A percentile compares a stretch with the other conserved stretches of the same genome.
Evolutionary conservation across 1,139 yeast species (phyloP).

Genomic region (Groenewaldozyma auringiensis): DNA sequence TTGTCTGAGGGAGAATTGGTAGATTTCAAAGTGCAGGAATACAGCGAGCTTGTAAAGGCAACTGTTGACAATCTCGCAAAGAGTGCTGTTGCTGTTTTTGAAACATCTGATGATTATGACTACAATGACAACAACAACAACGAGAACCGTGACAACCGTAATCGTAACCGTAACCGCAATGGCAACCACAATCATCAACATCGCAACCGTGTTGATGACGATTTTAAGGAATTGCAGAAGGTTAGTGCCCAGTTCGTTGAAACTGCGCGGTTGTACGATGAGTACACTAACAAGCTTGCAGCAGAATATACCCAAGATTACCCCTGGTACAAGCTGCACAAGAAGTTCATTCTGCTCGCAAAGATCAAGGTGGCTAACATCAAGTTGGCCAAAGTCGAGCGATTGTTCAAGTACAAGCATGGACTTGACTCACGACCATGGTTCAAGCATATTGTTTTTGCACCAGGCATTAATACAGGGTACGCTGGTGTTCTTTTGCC

Average conservation of each 20-base stretch:
- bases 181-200: not conserved
- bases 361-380: slow-evolving; percentile 31
- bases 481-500: slow-evolving; percentile 80
- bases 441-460: slow-evolving; percentile 80
- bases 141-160: not conserved
- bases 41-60: slow-evolving; percentile 31
- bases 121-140: not conserved
- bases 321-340: slow-evolving; percentile 29
- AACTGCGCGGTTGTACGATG: slow-evolving; percentile 26
- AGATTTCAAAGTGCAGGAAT: slow-evolving; percentile 37
- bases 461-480: slow-evolving; percentile 80
- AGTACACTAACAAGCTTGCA: slow-evolving; percentile 23
- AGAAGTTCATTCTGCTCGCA: slow-evolving; percentile 25
- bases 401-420: slow-evolving; percentile 51
- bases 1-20: slow-evolving; percentile 42
- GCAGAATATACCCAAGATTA: slow-evolving; percentile 23
- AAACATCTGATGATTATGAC: not conserved
- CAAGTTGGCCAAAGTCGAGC: slow-evolving; percentile 39
- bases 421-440: slow-evolving; percentile 70
- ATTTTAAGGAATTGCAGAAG: slow-evolving; percentile 22
- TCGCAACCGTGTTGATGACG: slow-evolving; percentile 10
- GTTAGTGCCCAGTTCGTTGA: slow-evolving; percentile 21
- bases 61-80: slow-evolving; percentile 31
- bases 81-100: slow-evolving; percentile 8
- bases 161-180: not conserved